Conservation (phyloP, 2,329 filamentous ascomycete species). For the Pestalotiopsis sp. region DNA sequence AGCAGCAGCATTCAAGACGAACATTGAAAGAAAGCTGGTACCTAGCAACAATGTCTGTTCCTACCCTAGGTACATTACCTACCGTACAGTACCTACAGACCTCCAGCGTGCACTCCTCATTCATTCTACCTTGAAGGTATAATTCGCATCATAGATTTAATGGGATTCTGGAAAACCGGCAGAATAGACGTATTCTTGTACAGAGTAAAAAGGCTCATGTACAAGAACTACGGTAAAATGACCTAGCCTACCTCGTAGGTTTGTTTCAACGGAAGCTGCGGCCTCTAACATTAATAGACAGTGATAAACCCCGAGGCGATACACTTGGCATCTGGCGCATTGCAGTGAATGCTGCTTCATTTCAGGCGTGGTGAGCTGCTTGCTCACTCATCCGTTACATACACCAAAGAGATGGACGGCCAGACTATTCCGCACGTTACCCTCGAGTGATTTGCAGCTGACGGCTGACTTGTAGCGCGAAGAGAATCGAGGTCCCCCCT, state of each 20-base stretch:
- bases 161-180: slow-evolving; percentile 1
- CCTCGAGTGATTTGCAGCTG: background rate
- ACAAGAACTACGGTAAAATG: slow-evolving; percentile 5
- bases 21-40: background rate
- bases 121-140: background rate
- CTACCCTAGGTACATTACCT: background rate
- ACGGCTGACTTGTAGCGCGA: background rate
- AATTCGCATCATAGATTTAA: background rate
- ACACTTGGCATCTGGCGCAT: background rate
- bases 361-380: background rate
- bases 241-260: background rate
- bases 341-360: background rate
- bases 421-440: too few relatives aligned
- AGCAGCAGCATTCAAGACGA: background rate
- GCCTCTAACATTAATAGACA: background rate
- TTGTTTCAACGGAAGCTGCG: background rate
- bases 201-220: slow-evolving; percentile 3
- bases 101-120: background rate
- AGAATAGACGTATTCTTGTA: background rate
- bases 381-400: background rate
- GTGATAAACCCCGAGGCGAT: background rate
- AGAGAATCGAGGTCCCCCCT: background rate
- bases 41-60: background rate
- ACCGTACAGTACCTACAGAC: background rate
- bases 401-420: too few relatives aligned